Percentiles rank a stretch among this genome's conserved stretches.
These are phyloP conservation scores for Mycogone perniciosa DNA, from an alignment of 2,329 filamentous ascomycete species.

Conservation along the genomic window DNA sequence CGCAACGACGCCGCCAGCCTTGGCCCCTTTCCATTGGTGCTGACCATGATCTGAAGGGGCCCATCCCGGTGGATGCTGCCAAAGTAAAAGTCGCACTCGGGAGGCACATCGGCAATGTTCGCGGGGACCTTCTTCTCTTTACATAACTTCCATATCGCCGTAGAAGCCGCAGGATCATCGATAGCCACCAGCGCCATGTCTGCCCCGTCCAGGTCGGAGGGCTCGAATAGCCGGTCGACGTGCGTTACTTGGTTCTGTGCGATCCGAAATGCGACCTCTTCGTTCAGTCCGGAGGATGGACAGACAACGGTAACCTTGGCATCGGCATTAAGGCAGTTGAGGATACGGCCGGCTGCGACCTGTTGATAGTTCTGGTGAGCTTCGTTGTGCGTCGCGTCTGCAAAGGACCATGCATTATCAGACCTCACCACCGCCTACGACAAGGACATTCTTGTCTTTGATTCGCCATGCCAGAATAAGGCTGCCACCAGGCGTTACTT, in stretches of 20 bases:
- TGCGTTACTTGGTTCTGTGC: constrained; percentile 69
- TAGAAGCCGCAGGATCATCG: constrained; percentile 88
- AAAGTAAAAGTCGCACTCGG: constrained; percentile 98
- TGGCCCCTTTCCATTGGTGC: constrained; percentile 94
- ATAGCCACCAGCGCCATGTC: constrained; percentile 92
- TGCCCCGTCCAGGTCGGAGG: constrained; percentile 72
- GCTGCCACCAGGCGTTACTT: constrained; percentile 84
- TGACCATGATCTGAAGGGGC: constrained; percentile 96
- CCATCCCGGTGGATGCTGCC: constrained; percentile 92
- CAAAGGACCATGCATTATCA: constrained; percentile 22
- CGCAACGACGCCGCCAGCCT: constrained; percentile 82
- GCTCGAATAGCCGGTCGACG: constrained; percentile 76
- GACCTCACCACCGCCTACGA: constrained; percentile 93
- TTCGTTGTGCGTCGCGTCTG: not conserved
- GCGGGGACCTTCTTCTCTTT: constrained; percentile 77
- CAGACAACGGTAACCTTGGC: constrained; percentile 82
- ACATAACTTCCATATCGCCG: constrained; percentile 87
- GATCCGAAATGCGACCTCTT: constrained; percentile 80
- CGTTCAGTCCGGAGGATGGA: constrained; percentile 72
- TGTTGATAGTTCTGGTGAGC: constrained; percentile 32
- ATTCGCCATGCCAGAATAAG: constrained; percentile 96
- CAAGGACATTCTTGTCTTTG: constrained; percentile 78
- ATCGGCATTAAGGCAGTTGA: constrained; percentile 92
- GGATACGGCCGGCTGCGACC: constrained; percentile 92
- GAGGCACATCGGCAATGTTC: constrained; percentile 94